phyloP scores from a whole-genome alignment of 1,284 basidiomycete species.

The Trametes pubescens region DNA sequence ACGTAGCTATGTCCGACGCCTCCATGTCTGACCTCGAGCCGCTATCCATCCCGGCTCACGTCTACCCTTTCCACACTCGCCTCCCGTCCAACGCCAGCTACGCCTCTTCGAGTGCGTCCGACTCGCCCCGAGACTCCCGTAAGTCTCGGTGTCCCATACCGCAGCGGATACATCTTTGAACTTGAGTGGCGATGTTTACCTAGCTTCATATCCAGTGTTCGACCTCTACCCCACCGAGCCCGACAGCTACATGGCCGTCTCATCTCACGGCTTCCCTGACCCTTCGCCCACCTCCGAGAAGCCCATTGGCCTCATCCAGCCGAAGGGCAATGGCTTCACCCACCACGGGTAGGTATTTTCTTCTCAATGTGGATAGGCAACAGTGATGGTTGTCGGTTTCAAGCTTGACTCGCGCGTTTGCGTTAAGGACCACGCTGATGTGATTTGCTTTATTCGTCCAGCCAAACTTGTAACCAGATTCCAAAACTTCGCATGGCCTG shows the following conservation, averaged over 20 bases:
- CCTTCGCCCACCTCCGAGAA: conserved; percentile 45
- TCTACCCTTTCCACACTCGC: conserved; percentile 65
- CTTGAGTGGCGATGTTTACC: conserved; percentile 26
- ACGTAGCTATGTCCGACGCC: conserved; percentile 72
- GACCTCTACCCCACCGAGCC: conserved; percentile 62
- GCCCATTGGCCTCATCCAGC: conserved; percentile 71
- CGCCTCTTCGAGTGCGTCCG: conserved; percentile 54
- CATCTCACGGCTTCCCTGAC: conserved; percentile 58
- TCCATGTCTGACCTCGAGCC: conserved; percentile 63
- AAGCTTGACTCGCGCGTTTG: neutral
- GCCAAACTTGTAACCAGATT: conserved; percentile 76
- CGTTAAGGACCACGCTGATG: conserved; percentile 33
- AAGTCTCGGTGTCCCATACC: conserved; percentile 30
- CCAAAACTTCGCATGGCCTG: conserved; percentile 60
- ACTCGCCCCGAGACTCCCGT: conserved; percentile 51
- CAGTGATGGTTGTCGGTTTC: neutral
- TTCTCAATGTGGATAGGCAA: conserved; percentile 7
- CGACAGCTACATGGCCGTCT: conserved; percentile 55
- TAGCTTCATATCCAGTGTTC: conserved; percentile 70
- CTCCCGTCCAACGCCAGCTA: conserved; percentile 72
- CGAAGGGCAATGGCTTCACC: conserved; percentile 58
- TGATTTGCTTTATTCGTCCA: conserved; percentile 39
- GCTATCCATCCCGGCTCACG: conserved; percentile 51
- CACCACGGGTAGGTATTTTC: conserved; percentile 73
- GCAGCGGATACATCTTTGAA: conserved; percentile 20